A percentile compares a stretch with the other conserved stretches of the same genome.
Conservation (phyloP, 768 basidiomycete species). For the Leccinum boreale region DNA sequence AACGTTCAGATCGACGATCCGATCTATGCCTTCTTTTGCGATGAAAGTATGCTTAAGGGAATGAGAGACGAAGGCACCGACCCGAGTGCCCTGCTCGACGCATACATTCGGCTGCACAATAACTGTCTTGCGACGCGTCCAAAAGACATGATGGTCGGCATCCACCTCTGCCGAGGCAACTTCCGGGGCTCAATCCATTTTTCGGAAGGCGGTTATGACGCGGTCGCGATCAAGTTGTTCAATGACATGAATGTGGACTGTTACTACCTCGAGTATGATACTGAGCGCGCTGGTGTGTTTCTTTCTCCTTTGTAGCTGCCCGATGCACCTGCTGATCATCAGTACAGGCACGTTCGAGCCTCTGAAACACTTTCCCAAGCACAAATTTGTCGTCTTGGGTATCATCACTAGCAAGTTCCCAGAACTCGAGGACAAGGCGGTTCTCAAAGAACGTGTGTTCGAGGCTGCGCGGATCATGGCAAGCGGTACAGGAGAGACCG, state of each 20-base stretch:
- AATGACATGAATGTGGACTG: slow-evolving; percentile 40
- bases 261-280: slow-evolving; percentile 50
- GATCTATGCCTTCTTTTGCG: slow-evolving; percentile 61
- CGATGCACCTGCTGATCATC: neutral
- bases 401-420: slow-evolving; percentile 44
- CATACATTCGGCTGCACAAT: slow-evolving; percentile 45
- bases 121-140: slow-evolving; percentile 37
- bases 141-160: slow-evolving; percentile 37
- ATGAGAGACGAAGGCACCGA: slow-evolving; percentile 62
- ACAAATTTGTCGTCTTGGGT: slow-evolving; percentile 42
- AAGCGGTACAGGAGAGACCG: neutral
- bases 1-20: slow-evolving; percentile 50
- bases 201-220: slow-evolving; percentile 44
- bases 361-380: slow-evolving; percentile 28
- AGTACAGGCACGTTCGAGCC: slow-evolving; percentile 31
- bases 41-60: slow-evolving; percentile 48
- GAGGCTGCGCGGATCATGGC: neutral
- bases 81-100: slow-evolving; percentile 62
- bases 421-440: slow-evolving; percentile 37
- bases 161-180: slow-evolving; percentile 45
- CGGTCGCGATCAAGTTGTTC: slow-evolving; percentile 44
- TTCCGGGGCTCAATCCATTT: slow-evolving; percentile 35
- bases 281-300: slow-evolving; percentile 40
- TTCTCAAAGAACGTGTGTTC: neutral
- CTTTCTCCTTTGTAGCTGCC: neutral